A percentile compares a stretch with the other conserved stretches of the same genome.
phyloP scores from a whole-genome alignment of 208 protist species.

The Blastocrithidia nonstop region DNA sequence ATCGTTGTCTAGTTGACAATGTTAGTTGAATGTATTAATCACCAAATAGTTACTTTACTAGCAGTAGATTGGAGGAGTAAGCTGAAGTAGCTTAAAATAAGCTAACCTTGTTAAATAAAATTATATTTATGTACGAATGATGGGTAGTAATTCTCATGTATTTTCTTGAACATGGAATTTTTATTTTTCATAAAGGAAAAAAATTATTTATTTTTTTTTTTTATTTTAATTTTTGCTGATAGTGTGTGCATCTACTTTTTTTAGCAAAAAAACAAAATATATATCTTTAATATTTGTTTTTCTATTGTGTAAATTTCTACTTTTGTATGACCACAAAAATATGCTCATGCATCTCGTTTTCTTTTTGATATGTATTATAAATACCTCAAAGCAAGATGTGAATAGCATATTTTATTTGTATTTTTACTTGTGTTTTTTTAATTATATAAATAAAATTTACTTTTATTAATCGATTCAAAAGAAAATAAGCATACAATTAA shows the following conservation, averaged over 20 bases:
- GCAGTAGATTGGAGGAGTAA: too few relatives aligned
- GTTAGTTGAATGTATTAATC: too few relatives aligned
- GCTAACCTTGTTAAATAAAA: too few relatives aligned
- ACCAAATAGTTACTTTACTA: too few relatives aligned
- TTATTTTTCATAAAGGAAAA: slow-evolving; percentile 1
- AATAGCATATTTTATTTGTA: slow-evolving; percentile 9
- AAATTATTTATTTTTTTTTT: slow-evolving; percentile 2
- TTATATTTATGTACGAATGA: too few relatives aligned
- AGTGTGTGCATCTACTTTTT: background rate
- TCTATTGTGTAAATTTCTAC: background rate
- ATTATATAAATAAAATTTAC: slow-evolving; percentile 1
- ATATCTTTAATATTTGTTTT: background rate
- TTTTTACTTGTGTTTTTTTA: slow-evolving; percentile 8
- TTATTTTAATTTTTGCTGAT: slow-evolving; percentile 1
- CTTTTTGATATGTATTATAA: background rate
- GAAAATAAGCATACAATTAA: too few relatives aligned
- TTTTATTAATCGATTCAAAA: too few relatives aligned
- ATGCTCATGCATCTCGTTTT: background rate
- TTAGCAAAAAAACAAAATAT: slow-evolving; percentile 2
- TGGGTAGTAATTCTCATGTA: too few relatives aligned
- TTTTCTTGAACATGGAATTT: too few relatives aligned
- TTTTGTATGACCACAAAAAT: background rate
- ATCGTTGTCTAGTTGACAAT: too few relatives aligned
- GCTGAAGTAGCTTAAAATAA: too few relatives aligned
- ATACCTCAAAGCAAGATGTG: slow-evolving; percentile 1